phyloP scores from a whole-genome alignment of 352 stramenopile genomes.

The Paralagenidium karlingii region DNA sequence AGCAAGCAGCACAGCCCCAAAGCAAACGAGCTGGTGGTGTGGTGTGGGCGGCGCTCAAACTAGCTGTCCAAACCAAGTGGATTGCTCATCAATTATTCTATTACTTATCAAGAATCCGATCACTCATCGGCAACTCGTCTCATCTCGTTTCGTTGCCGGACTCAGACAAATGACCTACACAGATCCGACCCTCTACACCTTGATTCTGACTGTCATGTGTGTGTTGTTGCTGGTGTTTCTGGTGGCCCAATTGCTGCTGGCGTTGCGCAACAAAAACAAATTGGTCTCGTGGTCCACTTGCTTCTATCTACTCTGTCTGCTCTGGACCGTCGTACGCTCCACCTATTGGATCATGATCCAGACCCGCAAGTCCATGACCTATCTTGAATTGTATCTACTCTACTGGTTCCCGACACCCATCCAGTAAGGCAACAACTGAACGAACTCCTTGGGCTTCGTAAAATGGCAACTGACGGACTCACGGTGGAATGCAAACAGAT shows the following conservation, averaged over 20 bases:
- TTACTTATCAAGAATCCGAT: no score
- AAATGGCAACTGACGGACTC: conserved; percentile 1
- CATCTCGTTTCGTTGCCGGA: no score
- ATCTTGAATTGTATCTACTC: conserved; percentile 74
- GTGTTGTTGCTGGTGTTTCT: conserved; percentile 60
- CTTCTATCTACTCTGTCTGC: conserved; percentile 67
- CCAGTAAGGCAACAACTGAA: conserved; percentile 20
- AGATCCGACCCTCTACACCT: conserved; percentile 58
- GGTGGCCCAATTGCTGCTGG: conserved; percentile 43
- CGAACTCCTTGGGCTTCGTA: not conserved
- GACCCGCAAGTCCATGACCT: conserved; percentile 54
- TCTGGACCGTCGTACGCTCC: conserved; percentile 70
- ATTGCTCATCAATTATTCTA: no score
- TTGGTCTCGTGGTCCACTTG: conserved; percentile 71
- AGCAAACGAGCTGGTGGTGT: no score
- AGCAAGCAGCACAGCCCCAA: no score
- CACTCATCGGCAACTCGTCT: no score
- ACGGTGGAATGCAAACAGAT: conserved; percentile 11
- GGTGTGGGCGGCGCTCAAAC: no score
- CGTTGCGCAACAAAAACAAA: conserved; percentile 74
- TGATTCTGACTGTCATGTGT: conserved; percentile 70
- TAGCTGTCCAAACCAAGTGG: no score
- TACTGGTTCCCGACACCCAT: conserved; percentile 81
- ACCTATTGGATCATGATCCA: conserved; percentile 80
- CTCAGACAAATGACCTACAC: no score